Conservation (phyloP, 805 yeast genomes). For the Candida dajiaensis region DNA sequence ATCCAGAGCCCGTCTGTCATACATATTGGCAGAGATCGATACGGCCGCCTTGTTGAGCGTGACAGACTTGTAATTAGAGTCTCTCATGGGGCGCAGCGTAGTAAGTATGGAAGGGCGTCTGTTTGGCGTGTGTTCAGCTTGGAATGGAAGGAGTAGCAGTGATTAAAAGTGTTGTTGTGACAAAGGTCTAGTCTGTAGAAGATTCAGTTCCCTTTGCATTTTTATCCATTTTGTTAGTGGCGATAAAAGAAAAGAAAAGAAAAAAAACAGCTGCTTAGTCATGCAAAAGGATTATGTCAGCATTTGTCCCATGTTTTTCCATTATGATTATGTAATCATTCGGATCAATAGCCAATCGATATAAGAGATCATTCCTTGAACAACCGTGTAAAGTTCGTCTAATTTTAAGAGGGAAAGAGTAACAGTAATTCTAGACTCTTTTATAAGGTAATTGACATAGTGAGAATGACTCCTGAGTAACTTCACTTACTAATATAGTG, state of each 20-base stretch:
- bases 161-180: not conserved
- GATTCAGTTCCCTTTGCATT: not conserved
- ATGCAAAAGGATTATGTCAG: not conserved
- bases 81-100: constrained; percentile 55
- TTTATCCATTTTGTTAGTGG: not conserved
- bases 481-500: no score
- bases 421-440: no score
- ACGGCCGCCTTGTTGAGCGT: constrained; percentile 86
- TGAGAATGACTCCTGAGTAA: no score
- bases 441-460: no score
- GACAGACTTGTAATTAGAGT: constrained; percentile 77
- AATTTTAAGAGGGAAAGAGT: no score
- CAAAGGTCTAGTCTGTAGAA: not conserved
- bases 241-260: not conserved
- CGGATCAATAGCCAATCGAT: no score
- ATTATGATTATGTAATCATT: not conserved
- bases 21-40: constrained; percentile 79
- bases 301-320: not conserved
- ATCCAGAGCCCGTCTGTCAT: constrained; percentile 89
- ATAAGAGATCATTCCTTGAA: no score
- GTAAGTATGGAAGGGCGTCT: not conserved
- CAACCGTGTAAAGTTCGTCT: no score
- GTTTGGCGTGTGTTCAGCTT: not conserved
- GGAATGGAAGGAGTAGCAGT: not conserved
- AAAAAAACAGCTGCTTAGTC: not conserved